A percentile compares a stretch with the other conserved stretches of the same genome.
phyloP scores from a whole-genome alignment of 805 yeast species.

The Metschnikowia proteae region DNA sequence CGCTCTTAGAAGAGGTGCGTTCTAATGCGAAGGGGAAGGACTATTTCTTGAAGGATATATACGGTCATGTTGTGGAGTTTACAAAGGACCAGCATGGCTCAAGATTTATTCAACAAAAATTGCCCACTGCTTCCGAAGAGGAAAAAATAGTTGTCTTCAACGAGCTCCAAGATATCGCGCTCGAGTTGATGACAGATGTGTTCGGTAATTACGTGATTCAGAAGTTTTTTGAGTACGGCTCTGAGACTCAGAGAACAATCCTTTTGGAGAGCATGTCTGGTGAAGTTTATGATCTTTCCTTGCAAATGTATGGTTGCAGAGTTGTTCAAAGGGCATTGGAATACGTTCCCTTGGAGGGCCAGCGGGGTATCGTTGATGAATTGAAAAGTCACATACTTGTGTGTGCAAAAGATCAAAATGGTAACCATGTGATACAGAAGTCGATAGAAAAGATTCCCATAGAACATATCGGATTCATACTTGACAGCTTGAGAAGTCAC shows the following conservation, averaged over 20 bases:
- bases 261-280: slow-evolving; percentile 71
- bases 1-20: slow-evolving; percentile 81
- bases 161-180: slow-evolving; percentile 71
- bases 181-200: slow-evolving; percentile 89
- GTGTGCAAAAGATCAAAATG: slow-evolving; percentile 84
- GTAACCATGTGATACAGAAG: slow-evolving; percentile 96
- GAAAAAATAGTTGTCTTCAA: slow-evolving; percentile 75
- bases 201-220: slow-evolving; percentile 98
- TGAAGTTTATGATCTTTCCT: slow-evolving; percentile 66
- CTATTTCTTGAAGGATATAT: slow-evolving; percentile 66
- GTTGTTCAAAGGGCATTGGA: slow-evolving; percentile 94
- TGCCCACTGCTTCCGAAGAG: slow-evolving; percentile 62
- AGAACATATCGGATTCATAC: slow-evolving; percentile 62
- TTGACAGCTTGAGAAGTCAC: slow-evolving; percentile 63
- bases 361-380: slow-evolving; percentile 66
- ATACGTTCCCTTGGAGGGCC: slow-evolving; percentile 59
- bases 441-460: slow-evolving; percentile 85
- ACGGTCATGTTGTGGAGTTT: slow-evolving; percentile 86
- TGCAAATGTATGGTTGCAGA: slow-evolving; percentile 97
- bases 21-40: slow-evolving; percentile 55
- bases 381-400: slow-evolving; percentile 59
- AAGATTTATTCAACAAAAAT: slow-evolving; percentile 87
- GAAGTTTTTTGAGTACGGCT: slow-evolving; percentile 84
- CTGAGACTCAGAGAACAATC: slow-evolving; percentile 60
- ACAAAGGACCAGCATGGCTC: slow-evolving; percentile 97